These are phyloP conservation scores for Xylaria multiplex DNA, from an alignment of 2,329 filamentous ascomycete genomes.

Conservation along the genomic window DNA sequence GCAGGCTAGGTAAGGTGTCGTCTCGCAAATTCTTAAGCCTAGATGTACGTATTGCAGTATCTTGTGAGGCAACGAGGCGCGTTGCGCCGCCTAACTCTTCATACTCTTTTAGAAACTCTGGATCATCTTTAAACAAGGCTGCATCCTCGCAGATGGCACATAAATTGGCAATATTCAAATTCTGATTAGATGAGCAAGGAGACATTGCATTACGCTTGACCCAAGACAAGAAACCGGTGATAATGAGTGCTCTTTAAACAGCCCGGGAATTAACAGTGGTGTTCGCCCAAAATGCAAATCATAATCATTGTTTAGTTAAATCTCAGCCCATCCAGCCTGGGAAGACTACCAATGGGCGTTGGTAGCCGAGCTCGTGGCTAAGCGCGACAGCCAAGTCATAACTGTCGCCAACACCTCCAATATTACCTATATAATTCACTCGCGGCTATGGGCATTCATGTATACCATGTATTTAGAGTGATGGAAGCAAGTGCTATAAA, in stretches of 20 bases:
- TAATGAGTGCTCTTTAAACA: neutral
- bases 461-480: no score
- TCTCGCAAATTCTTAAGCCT: slow-evolving; percentile 1
- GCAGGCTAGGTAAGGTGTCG: neutral
- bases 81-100: neutral
- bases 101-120: neutral
- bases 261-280: neutral
- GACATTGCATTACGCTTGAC: neutral
- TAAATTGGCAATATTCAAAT: neutral
- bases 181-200: neutral
- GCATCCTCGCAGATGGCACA: neutral
- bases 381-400: neutral
- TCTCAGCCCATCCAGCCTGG: no score
- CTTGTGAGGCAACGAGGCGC: slow-evolving; percentile 5
- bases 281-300: neutral
- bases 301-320: neutral
- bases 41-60: slow-evolving; percentile 2
- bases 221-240: no score
- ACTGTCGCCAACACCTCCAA: no score
- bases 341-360: neutral
- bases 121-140: slow-evolving; percentile 1
- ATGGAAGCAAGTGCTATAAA: no score
- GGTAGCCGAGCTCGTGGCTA: slow-evolving; percentile 1
- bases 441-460: no score
- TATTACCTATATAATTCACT: no score